Evolutionary conservation across 768 basidiomycete genomes (phyloP).

Genomic region (Imleria badia): DNA sequence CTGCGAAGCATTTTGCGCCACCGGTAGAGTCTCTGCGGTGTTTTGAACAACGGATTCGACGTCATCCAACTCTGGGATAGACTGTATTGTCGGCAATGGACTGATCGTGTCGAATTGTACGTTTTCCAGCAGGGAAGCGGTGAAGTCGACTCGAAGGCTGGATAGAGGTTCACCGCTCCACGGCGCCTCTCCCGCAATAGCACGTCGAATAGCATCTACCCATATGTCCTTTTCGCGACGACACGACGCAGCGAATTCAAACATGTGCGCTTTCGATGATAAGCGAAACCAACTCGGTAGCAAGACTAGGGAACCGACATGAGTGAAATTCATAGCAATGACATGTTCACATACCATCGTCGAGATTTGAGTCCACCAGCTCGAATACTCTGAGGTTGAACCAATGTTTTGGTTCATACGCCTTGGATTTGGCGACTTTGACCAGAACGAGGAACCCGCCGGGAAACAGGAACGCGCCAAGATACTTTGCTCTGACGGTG

Average conservation of each 20-base stretch:
- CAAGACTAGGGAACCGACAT: conserved; percentile 48
- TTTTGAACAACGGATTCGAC: conserved; percentile 7
- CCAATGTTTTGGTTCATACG: conserved; percentile 89
- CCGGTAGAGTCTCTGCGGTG: conserved; percentile 4
- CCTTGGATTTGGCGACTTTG: conserved; percentile 77
- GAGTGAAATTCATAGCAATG: conserved; percentile 1
- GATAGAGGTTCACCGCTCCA: conserved; percentile 66
- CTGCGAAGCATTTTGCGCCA: conserved; percentile 7
- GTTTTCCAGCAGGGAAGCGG: conserved; percentile 36
- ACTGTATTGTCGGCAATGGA: conserved; percentile 54
- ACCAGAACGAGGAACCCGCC: conserved; percentile 85
- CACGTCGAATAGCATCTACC: conserved; percentile 65
- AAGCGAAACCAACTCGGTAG: conserved; percentile 83
- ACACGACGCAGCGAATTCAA: conserved; percentile 87
- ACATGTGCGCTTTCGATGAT: conserved; percentile 63
- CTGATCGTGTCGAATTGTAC: conserved; percentile 40
- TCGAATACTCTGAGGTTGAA: conserved; percentile 76
- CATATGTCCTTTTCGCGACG: conserved; percentile 84
- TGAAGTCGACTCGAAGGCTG: conserved; percentile 53
- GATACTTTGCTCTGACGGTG: conserved; percentile 76
- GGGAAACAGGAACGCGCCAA: conserved; percentile 85
- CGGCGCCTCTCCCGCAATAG: conserved; percentile 39
- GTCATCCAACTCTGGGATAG: conserved; percentile 49
- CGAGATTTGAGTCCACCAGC: conserved; percentile 62
- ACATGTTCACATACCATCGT: conserved; percentile 66